A percentile compares a stretch with the other conserved stretches of the same genome.
Evolutionary conservation across 2,329 filamentous ascomycete species (phyloP).

Genomic region (Ascochyta pisi): DNA sequence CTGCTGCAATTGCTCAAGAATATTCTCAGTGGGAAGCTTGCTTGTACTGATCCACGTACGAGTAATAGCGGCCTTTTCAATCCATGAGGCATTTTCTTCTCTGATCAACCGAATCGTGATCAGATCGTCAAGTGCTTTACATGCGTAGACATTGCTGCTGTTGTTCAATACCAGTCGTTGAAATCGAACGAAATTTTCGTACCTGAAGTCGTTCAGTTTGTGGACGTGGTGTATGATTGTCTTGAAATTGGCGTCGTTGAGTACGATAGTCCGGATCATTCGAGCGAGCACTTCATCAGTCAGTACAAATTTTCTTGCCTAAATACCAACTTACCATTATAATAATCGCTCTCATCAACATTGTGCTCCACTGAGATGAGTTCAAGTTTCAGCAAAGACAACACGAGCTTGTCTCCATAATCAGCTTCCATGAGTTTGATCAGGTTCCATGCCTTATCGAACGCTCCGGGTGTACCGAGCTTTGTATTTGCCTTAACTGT

Average conservation of each 20-base stretch:
- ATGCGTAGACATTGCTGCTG: conserved; percentile 48
- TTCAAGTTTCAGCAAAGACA: conserved; percentile 73
- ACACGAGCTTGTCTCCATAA: conserved; percentile 68
- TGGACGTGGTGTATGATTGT: conserved; percentile 71
- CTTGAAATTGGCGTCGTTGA: conserved; percentile 70
- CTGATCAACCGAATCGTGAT: conserved; percentile 64
- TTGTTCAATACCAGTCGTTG: background rate
- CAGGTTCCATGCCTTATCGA: conserved; percentile 63
- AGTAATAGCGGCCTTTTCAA: conserved; percentile 73
- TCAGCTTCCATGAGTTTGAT: conserved; percentile 69
- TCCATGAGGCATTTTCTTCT: conserved; percentile 62
- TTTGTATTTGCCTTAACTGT: conserved; percentile 64
- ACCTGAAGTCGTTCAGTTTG: conserved; percentile 61
- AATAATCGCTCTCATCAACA: conserved; percentile 51
- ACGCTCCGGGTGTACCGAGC: conserved; percentile 53
- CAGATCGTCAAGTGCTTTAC: conserved; percentile 67
- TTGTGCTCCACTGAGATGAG: conserved; percentile 59
- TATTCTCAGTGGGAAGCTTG: conserved; percentile 47
- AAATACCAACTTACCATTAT: conserved; percentile 41
- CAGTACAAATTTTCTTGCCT: conserved; percentile 11
- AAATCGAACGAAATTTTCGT: background rate
- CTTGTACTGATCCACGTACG: conserved; percentile 70
- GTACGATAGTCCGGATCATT: conserved; percentile 66
- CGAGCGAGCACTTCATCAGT: conserved; percentile 59
- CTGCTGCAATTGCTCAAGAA: conserved; percentile 49